Base-by-base conservation (phyloP, 306 rosid species). In the Rosa chinensis region DNA sequence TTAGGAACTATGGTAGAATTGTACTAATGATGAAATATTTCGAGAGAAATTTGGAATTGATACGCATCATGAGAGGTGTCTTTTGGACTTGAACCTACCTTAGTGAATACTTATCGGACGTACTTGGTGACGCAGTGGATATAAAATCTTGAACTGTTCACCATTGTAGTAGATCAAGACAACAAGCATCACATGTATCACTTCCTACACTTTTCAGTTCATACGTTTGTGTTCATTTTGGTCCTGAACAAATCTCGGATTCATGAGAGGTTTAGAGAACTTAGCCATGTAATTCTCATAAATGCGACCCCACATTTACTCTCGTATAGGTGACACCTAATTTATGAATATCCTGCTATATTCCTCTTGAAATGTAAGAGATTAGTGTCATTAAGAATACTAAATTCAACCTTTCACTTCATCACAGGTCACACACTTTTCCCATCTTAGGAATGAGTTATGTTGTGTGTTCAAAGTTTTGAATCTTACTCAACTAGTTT, bases 271-370 rank as follows among this genome's bases (percentile, higher is more conserved):
- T 69, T 43, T 44, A 69, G 20, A 69, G 73, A 69, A 69, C 21
- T n/a, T 44, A 44, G 73, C 73, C 73, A 69, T 43, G 4, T 69
- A n/a, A 69, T 69, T 69, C 55, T 43, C 53, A 44, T 69, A 69
- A 69, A 44, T 69, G 37, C 20, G 11, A 69, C 39, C 50, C 50
- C 55, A 69, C 73, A 69, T 69, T 44, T 43, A 69, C 73, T 44
- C 53, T 28, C 47, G 21, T 20, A 44, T 69, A 21, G 39, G 73
- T 69, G 8, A 44, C 17, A n/a, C 64, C 4, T 21, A 21, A 69
- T 16, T 58, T 20, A 18, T 8, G 39, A 44, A 21, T 44, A 69
- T 8, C 28, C 1, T 69, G 39, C 55, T 1, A 2, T 21, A 43
- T 44, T 69, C 37, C 37, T 44, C 73, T 69, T 25, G 2, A 21